A percentile compares a stretch with the other conserved stretches of the same genome.
Conservation (phyloP, 495 filamentous ascomycete species). For the Xylaria telfairii region DNA sequence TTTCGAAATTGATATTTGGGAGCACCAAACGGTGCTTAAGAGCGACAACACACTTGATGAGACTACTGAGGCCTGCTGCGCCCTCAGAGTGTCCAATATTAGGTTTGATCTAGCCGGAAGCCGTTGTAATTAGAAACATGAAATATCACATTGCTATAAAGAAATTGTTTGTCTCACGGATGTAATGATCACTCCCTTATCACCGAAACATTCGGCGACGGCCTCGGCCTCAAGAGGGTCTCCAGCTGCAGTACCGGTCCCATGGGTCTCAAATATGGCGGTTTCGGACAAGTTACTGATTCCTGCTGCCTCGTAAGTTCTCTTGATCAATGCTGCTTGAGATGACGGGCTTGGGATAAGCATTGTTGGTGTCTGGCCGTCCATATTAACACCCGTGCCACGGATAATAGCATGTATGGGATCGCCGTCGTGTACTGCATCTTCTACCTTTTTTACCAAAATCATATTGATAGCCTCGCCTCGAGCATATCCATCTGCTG, state of each 20-base stretch:
- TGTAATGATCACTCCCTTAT: conserved; percentile 49
- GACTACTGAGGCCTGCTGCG: conserved; percentile 49
- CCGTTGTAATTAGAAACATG: too few relatives aligned
- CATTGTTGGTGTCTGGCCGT: conserved; percentile 54
- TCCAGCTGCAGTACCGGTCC: conserved; percentile 43
- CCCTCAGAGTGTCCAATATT: conserved; percentile 60
- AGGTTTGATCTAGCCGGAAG: conserved; percentile 32
- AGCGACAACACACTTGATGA: conserved; percentile 57
- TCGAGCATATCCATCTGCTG: conserved; percentile 46
- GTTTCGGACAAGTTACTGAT: conserved; percentile 45
- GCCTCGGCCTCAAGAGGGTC: conserved; percentile 48
- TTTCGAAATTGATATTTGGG: conserved; percentile 47
- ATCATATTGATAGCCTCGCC: conserved; percentile 44
- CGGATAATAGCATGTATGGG: conserved; percentile 56
- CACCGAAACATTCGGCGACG: conserved; percentile 40
- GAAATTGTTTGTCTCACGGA: conserved; percentile 45
- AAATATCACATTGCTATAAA: too few relatives aligned
- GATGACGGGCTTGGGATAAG: conserved; percentile 55
- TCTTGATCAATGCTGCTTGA: conserved; percentile 55
- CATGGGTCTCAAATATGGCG: conserved; percentile 44
- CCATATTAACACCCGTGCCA: conserved; percentile 50
- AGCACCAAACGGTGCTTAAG: conserved; percentile 51
- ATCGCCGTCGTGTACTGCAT: conserved; percentile 56
- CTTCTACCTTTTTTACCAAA: conserved; percentile 55
- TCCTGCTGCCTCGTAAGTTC: conserved; percentile 48